Evolutionary conservation across 2,329 filamentous ascomycete genomes (phyloP), one percentile per base, ranked within the genome.

Genomic region (Dendryphion nanum): DNA sequence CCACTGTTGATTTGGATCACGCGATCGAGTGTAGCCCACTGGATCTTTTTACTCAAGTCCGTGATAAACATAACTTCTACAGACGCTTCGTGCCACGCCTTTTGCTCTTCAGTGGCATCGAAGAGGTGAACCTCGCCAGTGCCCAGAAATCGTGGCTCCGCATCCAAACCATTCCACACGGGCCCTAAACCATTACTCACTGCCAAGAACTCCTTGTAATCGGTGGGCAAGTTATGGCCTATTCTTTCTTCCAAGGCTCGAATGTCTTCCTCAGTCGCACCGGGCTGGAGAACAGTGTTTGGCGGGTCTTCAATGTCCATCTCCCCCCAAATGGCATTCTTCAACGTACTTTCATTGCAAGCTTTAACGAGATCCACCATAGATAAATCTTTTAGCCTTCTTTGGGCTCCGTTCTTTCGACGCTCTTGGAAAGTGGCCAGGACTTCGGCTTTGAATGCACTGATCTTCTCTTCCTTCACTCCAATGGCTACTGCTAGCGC

Each of bases 271-370:
- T 30, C 16, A 2, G 48, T 41, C 5, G 48, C 48, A 18, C 40
- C 40, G 6, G 45, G 29, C 18, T 37, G 41, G 4, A 51, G 34
- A 26, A 51, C 44, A 2, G 48, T 47, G 2, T 37, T 33, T 16
- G 48, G 46, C 21, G 48, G 48, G 3, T 43, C 39, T 24, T 50
- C 46, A 6, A 37, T 30, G 17, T 40, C 44, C 39, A 45, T 50
- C 24, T 52, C 49, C 19, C 50, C 47, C 47, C 49, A 52, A 6
- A 48, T 35, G n/a, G 49, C 49, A 24, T 52, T 52, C 33, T 48
- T 48, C 24, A 52, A 32, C 4, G 49, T 52, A 20, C 50, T 50
- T 4, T 50, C 41, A 24, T 46, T 47, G 31, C 45, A 46, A 37
- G 50, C 33, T 6, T 41, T 28, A 17, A 50, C 41, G 16, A 51